A percentile compares a stretch with the other conserved stretches of the same genome.
These are phyloP conservation scores for Papiliotrema laurentii DNA, from an alignment of 1,284 basidiomycete genomes.

Conservation along the genomic window DNA sequence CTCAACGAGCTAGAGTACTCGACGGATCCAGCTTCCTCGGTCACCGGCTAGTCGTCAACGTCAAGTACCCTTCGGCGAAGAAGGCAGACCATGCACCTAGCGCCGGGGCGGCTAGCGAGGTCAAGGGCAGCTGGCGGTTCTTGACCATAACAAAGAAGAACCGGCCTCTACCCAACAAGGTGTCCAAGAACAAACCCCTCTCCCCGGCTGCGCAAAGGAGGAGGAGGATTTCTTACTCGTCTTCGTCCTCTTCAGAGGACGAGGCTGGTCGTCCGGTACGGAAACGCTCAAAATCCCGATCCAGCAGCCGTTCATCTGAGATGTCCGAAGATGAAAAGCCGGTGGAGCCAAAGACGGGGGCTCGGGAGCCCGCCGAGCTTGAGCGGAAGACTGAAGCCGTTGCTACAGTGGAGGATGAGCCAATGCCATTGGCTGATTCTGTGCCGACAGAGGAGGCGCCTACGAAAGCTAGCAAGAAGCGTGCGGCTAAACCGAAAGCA, in stretches of 20 bases:
- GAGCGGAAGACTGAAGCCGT: no score
- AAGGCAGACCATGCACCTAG: conserved; percentile 7
- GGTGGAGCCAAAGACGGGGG: background rate
- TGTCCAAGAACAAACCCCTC: background rate
- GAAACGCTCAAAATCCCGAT: background rate
- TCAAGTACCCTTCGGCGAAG: conserved; percentile 17
- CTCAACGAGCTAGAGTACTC: conserved; percentile 29
- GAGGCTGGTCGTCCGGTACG: background rate
- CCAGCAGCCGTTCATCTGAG: conserved; percentile 1
- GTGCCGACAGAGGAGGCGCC: conserved; percentile 11
- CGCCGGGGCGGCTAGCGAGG: background rate
- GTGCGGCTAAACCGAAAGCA: conserved; percentile 12
- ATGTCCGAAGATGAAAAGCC: background rate
- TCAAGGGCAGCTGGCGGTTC: conserved; percentile 26
- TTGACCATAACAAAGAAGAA: conserved; percentile 33
- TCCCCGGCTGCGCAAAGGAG: background rate
- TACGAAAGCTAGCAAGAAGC: conserved; percentile 18
- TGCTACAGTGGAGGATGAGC: conserved; percentile 3
- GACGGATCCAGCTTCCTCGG: conserved; percentile 34
- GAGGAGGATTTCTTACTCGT: background rate
- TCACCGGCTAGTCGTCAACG: conserved; percentile 23
- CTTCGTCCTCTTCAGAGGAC: conserved; percentile 5
- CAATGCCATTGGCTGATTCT: background rate
- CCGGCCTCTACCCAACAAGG: conserved; percentile 8
- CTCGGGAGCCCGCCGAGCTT: background rate